A percentile compares a stretch with the other conserved stretches of the same genome.
These are phyloP conservation scores for Musa beccarii DNA, from an alignment of 176 grass and related monocot genomes.

Conservation along the genomic window DNA sequence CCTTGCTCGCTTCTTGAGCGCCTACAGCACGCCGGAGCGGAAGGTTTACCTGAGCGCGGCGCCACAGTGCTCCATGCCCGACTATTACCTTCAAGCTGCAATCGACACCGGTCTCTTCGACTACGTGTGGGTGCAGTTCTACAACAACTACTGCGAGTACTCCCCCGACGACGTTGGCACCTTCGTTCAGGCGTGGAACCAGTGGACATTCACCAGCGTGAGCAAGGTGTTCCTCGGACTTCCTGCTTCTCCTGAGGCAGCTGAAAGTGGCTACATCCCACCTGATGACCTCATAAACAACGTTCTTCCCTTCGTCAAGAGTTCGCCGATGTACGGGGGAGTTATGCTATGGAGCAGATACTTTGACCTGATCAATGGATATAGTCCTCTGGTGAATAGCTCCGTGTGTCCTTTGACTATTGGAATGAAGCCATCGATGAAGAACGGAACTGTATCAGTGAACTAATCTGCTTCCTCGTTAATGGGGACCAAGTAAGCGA, in stretches of 20 bases:
- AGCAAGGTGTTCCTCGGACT: slow-evolving; percentile 48
- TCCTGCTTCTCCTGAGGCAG: slow-evolving; percentile 29
- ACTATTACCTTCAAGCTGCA: slow-evolving; percentile 24
- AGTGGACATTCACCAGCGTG: slow-evolving; percentile 32
- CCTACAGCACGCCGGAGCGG: neutral
- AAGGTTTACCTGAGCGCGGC: slow-evolving; percentile 34
- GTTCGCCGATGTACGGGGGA: slow-evolving; percentile 34
- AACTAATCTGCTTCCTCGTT: too few species aligned
- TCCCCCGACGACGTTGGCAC: slow-evolving; percentile 14
- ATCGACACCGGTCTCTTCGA: slow-evolving; percentile 53
- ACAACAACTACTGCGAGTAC: slow-evolving; percentile 76
- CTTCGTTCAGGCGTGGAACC: slow-evolving; percentile 37
- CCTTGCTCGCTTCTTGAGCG: slow-evolving; percentile 31
- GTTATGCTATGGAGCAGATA: slow-evolving; percentile 67
- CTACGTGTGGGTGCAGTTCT: slow-evolving; percentile 95
- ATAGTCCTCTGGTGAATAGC: slow-evolving; percentile 28
- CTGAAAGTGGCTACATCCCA: slow-evolving; percentile 31
- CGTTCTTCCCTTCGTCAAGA: slow-evolving; percentile 34
- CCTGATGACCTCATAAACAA: slow-evolving; percentile 18
- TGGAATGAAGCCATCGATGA: too few species aligned
- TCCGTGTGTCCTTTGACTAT: too few species aligned
- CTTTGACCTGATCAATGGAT: slow-evolving; percentile 30
- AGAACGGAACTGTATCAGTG: too few species aligned
- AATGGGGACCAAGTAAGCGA: too few species aligned
- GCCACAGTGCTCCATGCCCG: slow-evolving; percentile 50